Evolutionary conservation across 2,329 filamentous ascomycete genomes (phyloP).

Genomic region (Sporothrix mexicana): DNA sequence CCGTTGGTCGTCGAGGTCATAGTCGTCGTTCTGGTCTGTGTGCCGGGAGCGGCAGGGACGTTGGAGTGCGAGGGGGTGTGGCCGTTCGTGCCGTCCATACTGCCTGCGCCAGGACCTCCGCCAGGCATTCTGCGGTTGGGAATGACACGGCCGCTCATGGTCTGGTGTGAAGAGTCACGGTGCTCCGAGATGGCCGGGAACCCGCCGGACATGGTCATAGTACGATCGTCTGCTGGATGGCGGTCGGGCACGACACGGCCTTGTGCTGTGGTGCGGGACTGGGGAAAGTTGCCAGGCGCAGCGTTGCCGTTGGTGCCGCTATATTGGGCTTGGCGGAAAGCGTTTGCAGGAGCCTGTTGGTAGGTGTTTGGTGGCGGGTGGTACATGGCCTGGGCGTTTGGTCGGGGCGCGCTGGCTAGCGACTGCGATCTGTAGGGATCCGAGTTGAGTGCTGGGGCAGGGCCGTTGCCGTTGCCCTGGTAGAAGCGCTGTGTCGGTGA

Average conservation of each 20-base stretch:
- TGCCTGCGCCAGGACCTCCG: slow-evolving; percentile 40
- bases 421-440: slow-evolving; percentile 94
- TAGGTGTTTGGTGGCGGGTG: slow-evolving; percentile 66
- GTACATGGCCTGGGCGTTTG: slow-evolving; percentile 66
- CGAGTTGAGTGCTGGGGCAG: slow-evolving; percentile 75
- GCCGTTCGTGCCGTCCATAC: slow-evolving; percentile 43
- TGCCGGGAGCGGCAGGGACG: slow-evolving; percentile 37
- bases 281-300: slow-evolving; percentile 39
- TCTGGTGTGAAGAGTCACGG: slow-evolving; percentile 76
- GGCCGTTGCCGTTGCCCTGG: slow-evolving; percentile 64
- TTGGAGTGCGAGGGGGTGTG: background rate
- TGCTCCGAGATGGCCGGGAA: slow-evolving; percentile 70
- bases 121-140: slow-evolving; percentile 68
- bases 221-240: slow-evolving; percentile 74
- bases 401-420: slow-evolving; percentile 74
- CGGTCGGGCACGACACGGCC: slow-evolving; percentile 90
- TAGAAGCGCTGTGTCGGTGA: slow-evolving; percentile 65
- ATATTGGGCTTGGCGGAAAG: slow-evolving; percentile 80
- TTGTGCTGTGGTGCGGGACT: slow-evolving; percentile 84
- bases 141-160: slow-evolving; percentile 90
- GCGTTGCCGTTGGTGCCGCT: slow-evolving; percentile 52
- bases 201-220: slow-evolving; percentile 92
- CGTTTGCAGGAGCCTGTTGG: slow-evolving; percentile 70
- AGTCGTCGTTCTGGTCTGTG: slow-evolving; percentile 51
- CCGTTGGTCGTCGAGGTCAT: slow-evolving; percentile 47